Evolutionary conservation across 768 basidiomycete species (phyloP), one percentile per base, ranked within the genome.

Genomic region (Lactifluus rugatus): DNA sequence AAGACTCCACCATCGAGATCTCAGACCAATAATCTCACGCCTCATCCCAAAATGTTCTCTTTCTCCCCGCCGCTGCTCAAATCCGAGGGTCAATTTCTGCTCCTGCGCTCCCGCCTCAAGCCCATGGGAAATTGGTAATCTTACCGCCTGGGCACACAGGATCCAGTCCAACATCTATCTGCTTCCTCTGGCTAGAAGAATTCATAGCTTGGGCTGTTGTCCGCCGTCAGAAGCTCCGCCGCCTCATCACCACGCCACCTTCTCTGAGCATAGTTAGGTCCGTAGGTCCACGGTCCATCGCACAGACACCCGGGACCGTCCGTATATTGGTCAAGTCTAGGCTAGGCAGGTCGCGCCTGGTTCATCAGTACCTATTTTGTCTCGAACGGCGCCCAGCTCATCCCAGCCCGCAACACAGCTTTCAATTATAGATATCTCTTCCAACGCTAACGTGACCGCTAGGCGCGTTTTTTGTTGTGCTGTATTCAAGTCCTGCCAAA

Each of bases 341-440:
- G 41, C 41, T 34, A 44, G 41, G 37, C 16, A 5, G 28, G 9
- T 39, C 5, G 37, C 5, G 14, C 11, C 45, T 47, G 50, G 47
- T 26, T 54, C 23, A 45, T 28, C 21, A 37, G 55, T 56, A 16
- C 48, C 55, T 56, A 48, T 59, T 54, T 25, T 51, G 34, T 36
- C 47, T 49, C 25, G 19, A 2, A 47, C 31, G 42, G 53, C 23
- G 42, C 13, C 42, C 21, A 64, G 26, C 31, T 58, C 61, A 19
- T 48, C 49, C 61, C 62, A 64, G 16, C 50, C 25, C 19, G 46
- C 57, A n/a, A 48, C 50, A 53, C 57, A 58, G 61, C 61, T 57
- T 41, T 64, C 63, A 32, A 57, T 41, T 48, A 62, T 44, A 17
- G 44, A 52, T 54, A 62, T 62, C 45, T 64, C 63, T n/a, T 28